Percentiles rank a stretch among this genome's conserved stretches.
Evolutionary conservation across 139 green algal genomes (phyloP).

Genomic region (Chlamydomonas incerta): DNA sequence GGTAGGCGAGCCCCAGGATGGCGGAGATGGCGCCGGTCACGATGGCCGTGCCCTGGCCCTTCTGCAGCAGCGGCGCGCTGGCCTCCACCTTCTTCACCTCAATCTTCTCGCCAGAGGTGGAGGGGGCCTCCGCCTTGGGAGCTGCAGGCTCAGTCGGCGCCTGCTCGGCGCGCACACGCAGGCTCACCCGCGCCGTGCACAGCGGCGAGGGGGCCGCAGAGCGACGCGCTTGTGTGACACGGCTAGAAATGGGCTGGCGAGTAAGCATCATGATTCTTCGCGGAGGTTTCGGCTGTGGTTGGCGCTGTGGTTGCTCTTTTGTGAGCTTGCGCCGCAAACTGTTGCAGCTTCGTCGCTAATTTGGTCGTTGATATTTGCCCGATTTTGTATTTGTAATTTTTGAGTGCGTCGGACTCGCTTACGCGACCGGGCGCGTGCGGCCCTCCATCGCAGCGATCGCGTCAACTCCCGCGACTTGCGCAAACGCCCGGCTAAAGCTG

Average conservation of each 20-base stretch:
- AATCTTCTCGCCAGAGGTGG: background rate
- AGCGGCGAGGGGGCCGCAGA: background rate
- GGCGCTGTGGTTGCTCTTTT: too few species aligned
- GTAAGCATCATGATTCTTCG: too few species aligned
- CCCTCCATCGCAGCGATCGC: too few species aligned
- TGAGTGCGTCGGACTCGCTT: too few species aligned
- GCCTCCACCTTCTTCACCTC: conserved; percentile 18
- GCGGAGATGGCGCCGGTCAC: conserved; percentile 75
- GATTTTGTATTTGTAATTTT: too few species aligned
- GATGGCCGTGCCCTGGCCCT: conserved; percentile 74
- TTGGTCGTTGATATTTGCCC: too few species aligned
- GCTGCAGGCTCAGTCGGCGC: background rate
- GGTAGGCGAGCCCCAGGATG: conserved; percentile 74
- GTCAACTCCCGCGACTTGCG: too few species aligned
- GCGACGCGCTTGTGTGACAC: background rate
- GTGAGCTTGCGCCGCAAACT: too few species aligned
- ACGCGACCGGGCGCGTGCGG: too few species aligned
- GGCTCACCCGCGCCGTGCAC: background rate
- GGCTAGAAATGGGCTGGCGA: background rate
- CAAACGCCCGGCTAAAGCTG: too few species aligned
- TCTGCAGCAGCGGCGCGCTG: conserved; percentile 42
- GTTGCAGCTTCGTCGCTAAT: too few species aligned
- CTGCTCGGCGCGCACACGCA: conserved; percentile 16
- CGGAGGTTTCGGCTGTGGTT: too few species aligned
- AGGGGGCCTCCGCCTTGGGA: background rate